Base-by-base conservation (phyloP, 2,329 filamentous ascomycete species). In the Pseudogymnoascus sp. region DNA sequence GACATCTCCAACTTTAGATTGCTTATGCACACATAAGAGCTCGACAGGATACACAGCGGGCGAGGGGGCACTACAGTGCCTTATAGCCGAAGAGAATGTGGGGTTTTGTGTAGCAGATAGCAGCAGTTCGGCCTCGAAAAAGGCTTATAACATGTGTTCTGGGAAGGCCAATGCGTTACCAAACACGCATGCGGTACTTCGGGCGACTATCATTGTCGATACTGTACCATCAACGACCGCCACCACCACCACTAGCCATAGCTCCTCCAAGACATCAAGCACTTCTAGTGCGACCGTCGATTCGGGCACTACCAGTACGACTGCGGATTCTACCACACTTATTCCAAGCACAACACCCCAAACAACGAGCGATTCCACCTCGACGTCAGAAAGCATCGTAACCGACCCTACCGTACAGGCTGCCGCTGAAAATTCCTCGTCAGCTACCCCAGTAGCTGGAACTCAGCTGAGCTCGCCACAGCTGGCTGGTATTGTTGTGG, bases 21-120 rank as follows among this genome's bases (percentile, higher is more conserved):
- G 86, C 67, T 77, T 91, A 5, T 92, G 89, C 72, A 79, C 80
- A 38, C 78, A 79, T 64, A 77, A 78, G 35, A 86, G 86, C 7
- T 75, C 73, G 11, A 81, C 81, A 31, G 86, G 85, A 8, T 87
- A 85, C 68, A 91, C 89, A 1, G 70, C 91, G 59, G 88, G 87
- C n/a, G 89, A 91, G 74, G 88, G 81, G 10, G 86, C 84, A 4
- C 74, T 90, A 66, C 82, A 87, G 70, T 92, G 89, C 72, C 80
- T 89, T 35, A 77, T 82, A 7, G 82, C 82, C 6, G 80, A 83
- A 69, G 75, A 71, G 63, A 73, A 73, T 37, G 69, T 79, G 50
- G 80, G 80, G 2, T 75, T 74, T 12, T 92, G 89, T 72, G 72
- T 76, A 4, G 75, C 77, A 2, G 69, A 74, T 10, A 72, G 72